Evolutionary conservation across 2,329 filamentous ascomycete species (phyloP).

Genomic region (Knoxdaviesia proteae): DNA sequence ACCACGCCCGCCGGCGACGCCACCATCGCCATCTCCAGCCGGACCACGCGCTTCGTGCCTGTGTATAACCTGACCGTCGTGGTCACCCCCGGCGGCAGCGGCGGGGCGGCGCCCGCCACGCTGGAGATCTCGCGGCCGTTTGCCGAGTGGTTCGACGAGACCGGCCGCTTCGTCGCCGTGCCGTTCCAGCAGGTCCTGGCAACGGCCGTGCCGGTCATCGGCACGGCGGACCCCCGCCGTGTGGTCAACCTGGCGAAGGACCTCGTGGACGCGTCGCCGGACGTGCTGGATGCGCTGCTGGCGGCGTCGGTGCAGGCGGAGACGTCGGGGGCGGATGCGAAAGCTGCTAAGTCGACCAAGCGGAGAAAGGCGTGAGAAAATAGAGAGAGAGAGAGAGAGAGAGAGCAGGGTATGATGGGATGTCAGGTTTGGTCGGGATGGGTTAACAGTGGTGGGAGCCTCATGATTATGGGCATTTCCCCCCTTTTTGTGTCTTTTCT

Average conservation of each 20-base stretch:
- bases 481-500: background rate
- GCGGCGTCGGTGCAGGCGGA: constrained; percentile 13
- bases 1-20: constrained; percentile 36
- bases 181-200: constrained; percentile 67
- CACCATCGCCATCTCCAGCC: constrained; percentile 53
- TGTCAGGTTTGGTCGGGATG: no score
- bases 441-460: no score
- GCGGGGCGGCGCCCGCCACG: constrained; percentile 10
- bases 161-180: constrained; percentile 49
- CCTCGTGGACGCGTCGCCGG: constrained; percentile 18
- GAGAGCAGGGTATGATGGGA: no score
- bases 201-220: constrained; percentile 43
- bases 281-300: constrained; percentile 27
- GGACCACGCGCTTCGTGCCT: constrained; percentile 59
- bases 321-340: constrained; percentile 6
- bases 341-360: constrained; percentile 2
- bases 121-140: constrained; percentile 43
- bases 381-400: no score
- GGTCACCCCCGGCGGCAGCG: constrained; percentile 14
- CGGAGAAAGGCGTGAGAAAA: background rate
- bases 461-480: no score
- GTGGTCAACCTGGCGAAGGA: constrained; percentile 16
- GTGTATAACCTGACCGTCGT: constrained; percentile 50
- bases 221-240: constrained; percentile 41
- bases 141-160: constrained; percentile 53